Conservation (phyloP, 169 alveolate species). For the Miamiensis avidus region DNA sequence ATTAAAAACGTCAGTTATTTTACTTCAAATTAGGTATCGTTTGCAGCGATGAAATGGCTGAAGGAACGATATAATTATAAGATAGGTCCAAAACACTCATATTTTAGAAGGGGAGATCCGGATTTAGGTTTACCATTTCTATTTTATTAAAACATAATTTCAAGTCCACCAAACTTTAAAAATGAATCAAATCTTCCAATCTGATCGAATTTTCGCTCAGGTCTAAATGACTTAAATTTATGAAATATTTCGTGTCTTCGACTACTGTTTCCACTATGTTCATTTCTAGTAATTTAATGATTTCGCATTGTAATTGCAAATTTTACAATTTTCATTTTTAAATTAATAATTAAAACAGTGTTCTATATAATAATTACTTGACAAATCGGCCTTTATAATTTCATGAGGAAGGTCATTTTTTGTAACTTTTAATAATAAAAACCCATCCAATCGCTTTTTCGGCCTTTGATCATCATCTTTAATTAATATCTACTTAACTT, state of each 20-base stretch:
- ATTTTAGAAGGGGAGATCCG: slow-evolving; percentile 13
- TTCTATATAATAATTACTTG: too few species aligned
- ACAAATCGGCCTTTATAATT: slow-evolving; percentile 35
- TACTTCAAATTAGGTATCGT: slow-evolving; percentile 30
- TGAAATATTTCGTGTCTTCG: slow-evolving; percentile 38
- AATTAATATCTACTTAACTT: slow-evolving; percentile 19
- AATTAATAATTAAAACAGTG: too few species aligned
- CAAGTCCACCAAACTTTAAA: slow-evolving; percentile 23
- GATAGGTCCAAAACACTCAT: slow-evolving; percentile 32
- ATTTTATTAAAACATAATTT: slow-evolving; percentile 36
- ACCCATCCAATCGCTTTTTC: slow-evolving; percentile 36
- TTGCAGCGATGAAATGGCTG: slow-evolving; percentile 20
- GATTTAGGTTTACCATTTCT: slow-evolving; percentile 14
- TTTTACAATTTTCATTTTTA: too few species aligned
- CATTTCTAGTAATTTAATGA: slow-evolving; percentile 17
- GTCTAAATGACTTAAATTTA: slow-evolving; percentile 42
- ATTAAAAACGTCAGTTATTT: too few species aligned
- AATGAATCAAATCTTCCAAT: slow-evolving; percentile 43
- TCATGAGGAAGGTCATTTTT: slow-evolving; percentile 48
- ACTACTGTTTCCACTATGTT: slow-evolving; percentile 23
- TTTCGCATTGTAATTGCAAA: too few species aligned
- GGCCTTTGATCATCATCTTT: slow-evolving; percentile 37
- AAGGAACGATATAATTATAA: slow-evolving; percentile 25
- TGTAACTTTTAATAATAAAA: slow-evolving; percentile 34
- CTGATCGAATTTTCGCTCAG: slow-evolving; percentile 30